Base-by-base conservation (phyloP, 2,329 filamentous ascomycete genomes). In the Cryphonectria nitschkei region DNA sequence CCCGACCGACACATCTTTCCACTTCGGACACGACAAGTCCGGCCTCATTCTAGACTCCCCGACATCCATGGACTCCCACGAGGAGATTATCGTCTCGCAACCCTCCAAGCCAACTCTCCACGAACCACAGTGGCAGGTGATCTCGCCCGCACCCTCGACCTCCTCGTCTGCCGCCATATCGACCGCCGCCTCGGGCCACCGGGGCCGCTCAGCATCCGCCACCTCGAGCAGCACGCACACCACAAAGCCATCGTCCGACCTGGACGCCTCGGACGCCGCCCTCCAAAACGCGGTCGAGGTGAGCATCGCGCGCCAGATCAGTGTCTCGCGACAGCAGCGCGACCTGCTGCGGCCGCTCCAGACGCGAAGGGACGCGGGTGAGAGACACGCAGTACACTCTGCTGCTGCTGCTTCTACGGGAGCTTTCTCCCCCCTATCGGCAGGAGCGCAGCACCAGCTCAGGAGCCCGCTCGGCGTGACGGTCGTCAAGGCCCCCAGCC, bases 291-390 rank as follows among this genome's bases (percentile, higher is more conserved):
- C 89, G 1, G 89, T 90, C 4, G 87, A 91, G 78, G 84, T 90
- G 62, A 91, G 89, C 1, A 92, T 92, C 74, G 90, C 90, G 0
- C 84, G 90, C 1, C 89, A 92, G 77, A 91, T 92, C 74, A 90
- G 87, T 74, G 82, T 92, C 37, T 90, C 89, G 16, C 82, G 86
- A 16, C 84, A 89, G 78, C 90, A 92, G 78, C 83, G 87, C 26
- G 85, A 86, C 76, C 80, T 91, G 73, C 80, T 91, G 26, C 84
- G 86, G 64, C 87, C 88, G 16, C 79, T 89, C 54, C 82, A 85
- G 75, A 81, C 79, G 32, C 78, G 69, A 58, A 63, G 69, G 34
- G 66, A 37, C 50, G 58, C 70, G 2, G 68, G 56, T 11, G 60
- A 50, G 56, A 61, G n/a, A 34, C 50, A n/a, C 22, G 11, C 11